These are phyloP conservation scores for Coemansia sp. DNA, from an alignment of 192 early-diverging fungal genomes.

Conservation along the genomic window DNA sequence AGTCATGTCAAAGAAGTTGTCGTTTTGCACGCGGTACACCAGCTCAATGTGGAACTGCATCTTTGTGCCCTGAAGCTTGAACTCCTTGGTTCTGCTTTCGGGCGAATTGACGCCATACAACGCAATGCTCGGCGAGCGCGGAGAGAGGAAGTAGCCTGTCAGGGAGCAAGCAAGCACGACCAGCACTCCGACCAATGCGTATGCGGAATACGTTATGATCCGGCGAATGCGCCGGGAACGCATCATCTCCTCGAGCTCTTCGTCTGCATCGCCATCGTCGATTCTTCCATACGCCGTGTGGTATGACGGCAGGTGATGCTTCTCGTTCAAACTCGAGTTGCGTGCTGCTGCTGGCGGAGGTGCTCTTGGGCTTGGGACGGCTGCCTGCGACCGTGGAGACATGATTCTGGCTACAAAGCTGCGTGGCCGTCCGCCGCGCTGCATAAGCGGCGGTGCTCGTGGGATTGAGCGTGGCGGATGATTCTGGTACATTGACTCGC, in stretches of 20 bases:
- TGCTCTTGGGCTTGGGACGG: constrained; percentile 9
- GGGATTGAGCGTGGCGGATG: constrained; percentile 20
- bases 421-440: constrained; percentile 9
- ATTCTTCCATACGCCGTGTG: constrained; percentile 14
- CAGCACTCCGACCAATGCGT: constrained; percentile 14
- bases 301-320: constrained; percentile 34
- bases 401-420: constrained; percentile 16
- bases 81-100: constrained; percentile 19
- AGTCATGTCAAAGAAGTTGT: constrained; percentile 46
- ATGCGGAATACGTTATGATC: constrained; percentile 26
- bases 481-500: constrained; percentile 11
- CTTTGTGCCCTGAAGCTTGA: constrained; percentile 49
- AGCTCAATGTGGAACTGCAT: constrained; percentile 51
- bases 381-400: constrained; percentile 20
- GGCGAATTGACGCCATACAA: constrained; percentile 39
- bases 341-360: constrained; percentile 11
- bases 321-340: constrained; percentile 20
- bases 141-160: constrained; percentile 37
- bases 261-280: constrained; percentile 23
- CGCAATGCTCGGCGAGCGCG: constrained; percentile 31
- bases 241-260: constrained; percentile 45
- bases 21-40: constrained; percentile 49
- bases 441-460: constrained; percentile 27
- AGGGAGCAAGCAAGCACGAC: constrained; percentile 27
- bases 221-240: constrained; percentile 28